A percentile compares a stretch with the other conserved stretches of the same genome.
phyloP scores from a whole-genome alignment of 805 yeast genomes.

The Metschnikowia lochheadii region DNA sequence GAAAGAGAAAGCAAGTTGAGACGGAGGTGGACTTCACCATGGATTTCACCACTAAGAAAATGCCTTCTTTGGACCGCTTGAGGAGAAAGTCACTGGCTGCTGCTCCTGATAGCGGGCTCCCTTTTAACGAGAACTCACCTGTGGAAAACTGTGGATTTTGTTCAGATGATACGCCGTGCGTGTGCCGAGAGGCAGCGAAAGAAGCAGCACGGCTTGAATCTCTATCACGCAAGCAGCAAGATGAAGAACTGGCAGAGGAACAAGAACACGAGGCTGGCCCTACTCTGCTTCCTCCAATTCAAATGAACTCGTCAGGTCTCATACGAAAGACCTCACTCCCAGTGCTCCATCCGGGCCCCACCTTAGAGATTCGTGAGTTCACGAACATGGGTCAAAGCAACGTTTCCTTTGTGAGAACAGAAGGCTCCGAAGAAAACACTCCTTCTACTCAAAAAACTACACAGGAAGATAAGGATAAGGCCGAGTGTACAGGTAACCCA shows the following conservation, averaged over 20 bases:
- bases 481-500: slow-evolving; percentile 80
- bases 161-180: slow-evolving; percentile 86
- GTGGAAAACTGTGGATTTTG: slow-evolving; percentile 90
- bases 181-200: slow-evolving; percentile 75
- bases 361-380: slow-evolving; percentile 47
- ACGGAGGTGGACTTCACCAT: slow-evolving; percentile 56
- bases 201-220: slow-evolving; percentile 41
- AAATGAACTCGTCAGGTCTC: slow-evolving; percentile 23
- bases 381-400: slow-evolving; percentile 38
- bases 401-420: slow-evolving; percentile 29
- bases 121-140: slow-evolving; percentile 44
- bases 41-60: slow-evolving; percentile 30
- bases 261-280: slow-evolving; percentile 17
- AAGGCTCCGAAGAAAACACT: background rate
- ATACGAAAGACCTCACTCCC: slow-evolving; percentile 39
- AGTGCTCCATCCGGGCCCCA: slow-evolving; percentile 63
- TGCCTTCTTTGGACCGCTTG: slow-evolving; percentile 37
- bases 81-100: slow-evolving; percentile 13
- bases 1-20: slow-evolving; percentile 16
- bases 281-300: slow-evolving; percentile 42
- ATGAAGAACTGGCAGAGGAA: slow-evolving; percentile 14
- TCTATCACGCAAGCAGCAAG: slow-evolving; percentile 18
- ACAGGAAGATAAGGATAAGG: slow-evolving; percentile 16
- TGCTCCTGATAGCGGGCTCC: slow-evolving; percentile 1
- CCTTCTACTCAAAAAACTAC: background rate